Evolutionary conservation across 2,329 filamentous ascomycete genomes (phyloP).

Genomic region (Talaromyces rugulosus): DNA sequence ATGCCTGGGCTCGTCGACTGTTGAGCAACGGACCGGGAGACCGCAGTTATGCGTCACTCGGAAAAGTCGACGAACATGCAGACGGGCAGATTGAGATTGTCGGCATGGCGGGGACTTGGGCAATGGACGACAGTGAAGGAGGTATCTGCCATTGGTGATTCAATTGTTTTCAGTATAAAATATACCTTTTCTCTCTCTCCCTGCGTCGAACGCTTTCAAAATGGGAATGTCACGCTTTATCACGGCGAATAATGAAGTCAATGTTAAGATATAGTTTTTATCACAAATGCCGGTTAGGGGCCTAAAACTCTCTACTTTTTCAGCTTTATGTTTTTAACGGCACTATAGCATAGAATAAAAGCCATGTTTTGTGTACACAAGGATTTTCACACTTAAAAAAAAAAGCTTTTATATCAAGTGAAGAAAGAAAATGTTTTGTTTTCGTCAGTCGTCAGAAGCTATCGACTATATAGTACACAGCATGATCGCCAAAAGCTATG

Average conservation of each 20-base stretch:
- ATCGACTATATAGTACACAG: neutral
- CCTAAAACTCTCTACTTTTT: neutral
- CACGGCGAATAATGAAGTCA: neutral
- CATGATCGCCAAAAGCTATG: neutral
- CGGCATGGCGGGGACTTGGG: constrained; percentile 81
- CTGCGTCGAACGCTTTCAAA: neutral
- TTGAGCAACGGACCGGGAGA: constrained; percentile 49
- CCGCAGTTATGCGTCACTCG: constrained; percentile 40
- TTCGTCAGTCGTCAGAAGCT: neutral
- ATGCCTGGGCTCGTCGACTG: constrained; percentile 57
- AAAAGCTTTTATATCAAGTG: neutral
- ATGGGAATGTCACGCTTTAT: neutral
- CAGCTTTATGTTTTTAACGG: neutral
- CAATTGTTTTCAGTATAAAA: neutral
- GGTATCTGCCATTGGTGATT: constrained; percentile 54
- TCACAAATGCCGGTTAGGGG: neutral
- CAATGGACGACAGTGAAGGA: constrained; percentile 75
- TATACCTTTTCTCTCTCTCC: neutral
- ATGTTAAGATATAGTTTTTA: neutral
- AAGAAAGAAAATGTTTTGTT: neutral
- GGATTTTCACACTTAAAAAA: neutral
- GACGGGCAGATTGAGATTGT: constrained; percentile 56
- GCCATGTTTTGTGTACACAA: neutral
- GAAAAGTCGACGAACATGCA: constrained; percentile 50
- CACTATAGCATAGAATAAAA: neutral